A percentile compares a stretch with the other conserved stretches of the same genome.
Conservation (phyloP, 768 basidiomycete species). For the Rickenella mellea region DNA sequence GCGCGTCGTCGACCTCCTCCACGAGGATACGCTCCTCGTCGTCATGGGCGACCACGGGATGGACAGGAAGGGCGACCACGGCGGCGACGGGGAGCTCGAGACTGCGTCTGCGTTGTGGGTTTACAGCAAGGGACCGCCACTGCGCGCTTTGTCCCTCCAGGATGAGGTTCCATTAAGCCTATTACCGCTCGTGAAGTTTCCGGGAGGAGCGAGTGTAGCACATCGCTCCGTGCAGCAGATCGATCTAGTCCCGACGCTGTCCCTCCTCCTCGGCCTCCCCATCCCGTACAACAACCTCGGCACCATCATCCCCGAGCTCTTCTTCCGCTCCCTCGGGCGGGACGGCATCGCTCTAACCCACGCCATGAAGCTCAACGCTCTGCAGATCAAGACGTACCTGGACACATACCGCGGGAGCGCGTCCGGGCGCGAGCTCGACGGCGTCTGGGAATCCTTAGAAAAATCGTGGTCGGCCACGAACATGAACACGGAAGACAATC, state of each 20-base stretch:
- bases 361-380: constrained; percentile 62
- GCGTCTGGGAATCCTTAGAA: constrained; percentile 46
- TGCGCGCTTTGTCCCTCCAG: constrained; percentile 24
- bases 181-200: constrained; percentile 48
- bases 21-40: constrained; percentile 85
- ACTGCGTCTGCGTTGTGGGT: constrained; percentile 85
- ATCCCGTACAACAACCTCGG: constrained; percentile 97
- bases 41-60: constrained; percentile 96
- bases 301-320: constrained; percentile 83
- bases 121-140: constrained; percentile 65
- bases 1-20: constrained; percentile 61
- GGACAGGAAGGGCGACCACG: constrained; percentile 92
- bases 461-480: constrained; percentile 29
- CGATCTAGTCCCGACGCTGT: constrained; percentile 82
- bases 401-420: constrained; percentile 62
- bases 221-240: constrained; percentile 82
- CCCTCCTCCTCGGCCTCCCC: constrained; percentile 83
- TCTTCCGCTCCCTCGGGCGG: constrained; percentile 39
- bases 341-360: constrained; percentile 27
- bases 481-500: constrained; percentile 14
- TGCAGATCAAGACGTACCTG: constrained; percentile 71
- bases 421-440: constrained; percentile 67
- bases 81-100: constrained; percentile 81
- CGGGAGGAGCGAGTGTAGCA: constrained; percentile 34
- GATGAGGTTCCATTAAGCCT: constrained; percentile 36